Base-by-base conservation (phyloP, 148 eudicot genomes). In the Heliamphora exappendiculata region DNA sequence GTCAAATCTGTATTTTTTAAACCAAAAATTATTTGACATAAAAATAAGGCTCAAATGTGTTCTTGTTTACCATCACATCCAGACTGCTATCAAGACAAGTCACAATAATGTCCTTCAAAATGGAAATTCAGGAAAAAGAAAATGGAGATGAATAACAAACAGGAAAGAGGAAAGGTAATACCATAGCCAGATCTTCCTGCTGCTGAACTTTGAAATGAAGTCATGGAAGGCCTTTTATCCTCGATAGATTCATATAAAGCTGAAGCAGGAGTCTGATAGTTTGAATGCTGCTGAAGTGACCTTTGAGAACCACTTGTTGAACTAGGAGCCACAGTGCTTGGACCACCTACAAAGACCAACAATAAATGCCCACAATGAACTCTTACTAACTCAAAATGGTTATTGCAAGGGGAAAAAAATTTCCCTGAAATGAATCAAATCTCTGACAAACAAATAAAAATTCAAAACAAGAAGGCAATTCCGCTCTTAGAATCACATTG, bases 241-340 rank as follows among this genome's bases (percentile, higher is more conserved):
- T 88, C 92, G 51, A 70, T 66, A 36, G 74, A 82, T 12, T 90
- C 97, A 81, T 86, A 94, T 49, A 92, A 85, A 82, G 97, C 92
- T 41, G 96, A 87, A 29, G 92, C 92, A 71, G 98, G 97, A 28
- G 82, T 89, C 59, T 94, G 97, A 78, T 88, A 92, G 53, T 89
- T 85, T 13, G 77, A 72, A 78, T 80, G 87, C 59, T 77, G 90
- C 72, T 85, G 87, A 77, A 36, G 57, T 75, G 88, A 66, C 79
- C 82, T 88, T 58, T 78, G 87, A 47, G 88, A 80, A 70, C 82
- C 79, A 74, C 81, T 72, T 11, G 75, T 41, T 4, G 76, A 45
- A 63, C 24, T 73, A 53, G 84, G 69, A 37, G 77, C 70, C 10
- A 80, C 76, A 76, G 79, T 72, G 44, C 78, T 80, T 67, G 74